Conservation (phyloP, 1,284 basidiomycete species). For the Trametes hirsuta region DNA sequence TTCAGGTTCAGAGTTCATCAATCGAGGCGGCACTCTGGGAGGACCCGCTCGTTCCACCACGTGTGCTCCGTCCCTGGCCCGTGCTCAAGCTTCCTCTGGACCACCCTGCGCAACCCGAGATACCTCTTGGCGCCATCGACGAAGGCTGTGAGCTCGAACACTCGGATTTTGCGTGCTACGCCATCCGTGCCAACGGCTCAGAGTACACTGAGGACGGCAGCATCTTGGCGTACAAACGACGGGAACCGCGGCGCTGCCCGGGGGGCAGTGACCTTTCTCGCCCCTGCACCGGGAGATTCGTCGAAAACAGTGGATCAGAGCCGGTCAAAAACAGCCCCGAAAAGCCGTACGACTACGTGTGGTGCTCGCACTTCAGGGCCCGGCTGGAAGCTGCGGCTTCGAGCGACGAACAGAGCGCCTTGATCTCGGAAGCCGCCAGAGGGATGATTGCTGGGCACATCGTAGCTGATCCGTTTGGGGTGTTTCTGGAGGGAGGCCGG, state of each 20-base stretch:
- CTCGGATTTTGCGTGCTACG: neutral
- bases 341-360: slow-evolving; percentile 10
- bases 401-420: neutral
- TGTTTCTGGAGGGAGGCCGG: neutral
- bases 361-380: slow-evolving; percentile 20
- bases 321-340: neutral
- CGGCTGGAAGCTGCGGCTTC: neutral
- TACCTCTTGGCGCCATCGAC: slow-evolving; percentile 17
- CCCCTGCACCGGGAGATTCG: slow-evolving; percentile 9
- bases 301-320: neutral
- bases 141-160: slow-evolving; percentile 25
- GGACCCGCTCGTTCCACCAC: slow-evolving; percentile 23
- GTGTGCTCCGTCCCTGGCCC: slow-evolving; percentile 30
- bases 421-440: neutral
- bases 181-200: neutral
- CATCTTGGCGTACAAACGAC: too few species aligned
- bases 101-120: neutral
- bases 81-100: slow-evolving; percentile 22
- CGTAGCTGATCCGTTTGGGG: too few species aligned
- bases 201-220: neutral
- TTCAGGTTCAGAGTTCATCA: too few species aligned
- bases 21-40: slow-evolving; percentile 12
- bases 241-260: neutral
- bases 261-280: neutral
- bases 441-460: neutral